Conservation (phyloP, 1,284 basidiomycete species). For the Leccinum solheimii region DNA sequence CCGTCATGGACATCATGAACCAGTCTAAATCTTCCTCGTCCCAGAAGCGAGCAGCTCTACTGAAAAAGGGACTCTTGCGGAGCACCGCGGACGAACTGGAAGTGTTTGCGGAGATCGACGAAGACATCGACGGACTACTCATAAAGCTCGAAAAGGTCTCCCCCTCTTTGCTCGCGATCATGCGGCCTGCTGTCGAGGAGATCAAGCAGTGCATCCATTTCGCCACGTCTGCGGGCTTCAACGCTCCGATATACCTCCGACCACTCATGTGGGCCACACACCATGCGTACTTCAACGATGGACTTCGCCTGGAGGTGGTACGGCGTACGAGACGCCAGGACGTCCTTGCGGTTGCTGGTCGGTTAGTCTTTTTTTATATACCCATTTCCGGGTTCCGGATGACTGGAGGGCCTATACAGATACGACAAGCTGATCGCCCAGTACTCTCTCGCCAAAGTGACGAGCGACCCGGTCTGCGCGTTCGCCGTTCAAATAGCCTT, state of each 20-base stretch:
- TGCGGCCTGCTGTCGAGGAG: constrained; percentile 27
- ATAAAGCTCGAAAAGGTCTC: too few relatives aligned
- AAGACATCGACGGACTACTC: constrained; percentile 52
- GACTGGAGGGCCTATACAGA: constrained; percentile 38
- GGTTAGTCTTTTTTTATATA: constrained; percentile 44
- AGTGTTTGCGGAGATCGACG: constrained; percentile 60
- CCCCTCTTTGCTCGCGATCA: too few relatives aligned
- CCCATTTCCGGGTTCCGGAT: neutral
- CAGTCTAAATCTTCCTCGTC: constrained; percentile 62
- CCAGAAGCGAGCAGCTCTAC: constrained; percentile 65
- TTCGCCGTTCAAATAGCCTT: constrained; percentile 78
- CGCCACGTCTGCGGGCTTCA: constrained; percentile 62
- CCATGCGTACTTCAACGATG: constrained; percentile 68
- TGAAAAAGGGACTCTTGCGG: constrained; percentile 65
- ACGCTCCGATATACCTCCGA: constrained; percentile 61
- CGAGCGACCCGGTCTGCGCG: constrained; percentile 58
- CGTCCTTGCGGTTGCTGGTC: constrained; percentile 77
- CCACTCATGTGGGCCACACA: constrained; percentile 71
- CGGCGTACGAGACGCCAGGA: constrained; percentile 67
- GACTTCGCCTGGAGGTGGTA: constrained; percentile 75
- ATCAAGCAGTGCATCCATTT: constrained; percentile 66
- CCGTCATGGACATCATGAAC: constrained; percentile 60
- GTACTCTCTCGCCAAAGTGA: constrained; percentile 57
- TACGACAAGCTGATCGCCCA: constrained; percentile 75
- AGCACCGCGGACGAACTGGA: constrained; percentile 71